Conservation (phyloP, 768 basidiomycete genomes). For the Termitomyces sp. region DNA sequence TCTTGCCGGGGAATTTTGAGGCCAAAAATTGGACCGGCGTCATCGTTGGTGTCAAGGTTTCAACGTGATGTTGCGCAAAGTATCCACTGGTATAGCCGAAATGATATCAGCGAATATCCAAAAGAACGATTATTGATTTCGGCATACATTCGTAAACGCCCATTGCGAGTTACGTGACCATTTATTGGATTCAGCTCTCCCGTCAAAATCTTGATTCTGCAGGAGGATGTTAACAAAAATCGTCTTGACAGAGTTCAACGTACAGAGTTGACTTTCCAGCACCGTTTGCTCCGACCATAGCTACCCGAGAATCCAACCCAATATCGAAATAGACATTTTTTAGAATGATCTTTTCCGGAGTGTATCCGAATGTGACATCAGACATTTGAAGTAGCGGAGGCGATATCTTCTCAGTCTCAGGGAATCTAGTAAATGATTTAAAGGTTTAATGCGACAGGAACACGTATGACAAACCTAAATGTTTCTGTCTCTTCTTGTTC, state of each 20-base stretch:
- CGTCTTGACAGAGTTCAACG: slow-evolving; percentile 19
- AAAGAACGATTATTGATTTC: background rate
- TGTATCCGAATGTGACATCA: slow-evolving; percentile 89
- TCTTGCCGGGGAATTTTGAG: slow-evolving; percentile 88
- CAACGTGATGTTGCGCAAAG: slow-evolving; percentile 96
- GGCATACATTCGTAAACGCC: slow-evolving; percentile 81
- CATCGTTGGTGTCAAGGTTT: slow-evolving; percentile 79
- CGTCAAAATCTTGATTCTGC: slow-evolving; percentile 88
- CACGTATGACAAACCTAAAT: slow-evolving; percentile 60
- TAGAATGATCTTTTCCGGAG: slow-evolving; percentile 70
- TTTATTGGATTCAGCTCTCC: slow-evolving; percentile 71
- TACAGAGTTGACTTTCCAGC: slow-evolving; percentile 95
- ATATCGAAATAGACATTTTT: slow-evolving; percentile 86
- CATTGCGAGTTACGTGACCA: slow-evolving; percentile 88
- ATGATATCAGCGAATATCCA: slow-evolving; percentile 7
- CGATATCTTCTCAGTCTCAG: slow-evolving; percentile 95
- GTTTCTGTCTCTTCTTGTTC: slow-evolving; percentile 90
- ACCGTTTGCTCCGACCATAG: slow-evolving; percentile 93
- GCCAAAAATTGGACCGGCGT: slow-evolving; percentile 95
- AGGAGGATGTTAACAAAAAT: slow-evolving; percentile 5
- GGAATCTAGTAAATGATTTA: slow-evolving; percentile 54
- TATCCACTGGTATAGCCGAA: slow-evolving; percentile 55
- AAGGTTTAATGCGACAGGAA: background rate
- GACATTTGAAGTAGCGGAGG: slow-evolving; percentile 92
- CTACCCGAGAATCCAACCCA: slow-evolving; percentile 91